Evolutionary conservation across 2,329 filamentous ascomycete genomes (phyloP).

Genomic region (Aspergillus sergii): DNA sequence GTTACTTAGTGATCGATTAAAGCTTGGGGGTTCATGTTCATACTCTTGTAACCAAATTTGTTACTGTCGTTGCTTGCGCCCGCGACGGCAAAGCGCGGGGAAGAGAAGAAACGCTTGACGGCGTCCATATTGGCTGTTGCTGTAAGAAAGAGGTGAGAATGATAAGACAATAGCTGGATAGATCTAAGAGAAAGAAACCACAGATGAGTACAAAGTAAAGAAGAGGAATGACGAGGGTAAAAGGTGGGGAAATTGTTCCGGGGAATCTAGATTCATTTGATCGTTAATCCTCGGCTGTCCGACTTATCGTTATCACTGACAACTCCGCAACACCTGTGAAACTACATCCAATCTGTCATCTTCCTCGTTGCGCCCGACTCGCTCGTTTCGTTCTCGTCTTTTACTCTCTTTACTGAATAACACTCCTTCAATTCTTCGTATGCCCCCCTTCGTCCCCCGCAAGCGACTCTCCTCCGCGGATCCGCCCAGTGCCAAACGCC

Average conservation of each 20-base stretch:
- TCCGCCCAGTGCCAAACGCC: slow-evolving; percentile 39
- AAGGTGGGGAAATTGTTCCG: slow-evolving; percentile 3
- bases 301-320: background rate
- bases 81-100: slow-evolving; percentile 80
- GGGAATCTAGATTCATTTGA: background rate
- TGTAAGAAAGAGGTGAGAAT: background rate
- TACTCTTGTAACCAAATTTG: slow-evolving; percentile 90
- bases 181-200: background rate
- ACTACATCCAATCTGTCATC: background rate
- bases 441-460: slow-evolving; percentile 51
- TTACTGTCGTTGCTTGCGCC: slow-evolving; percentile 81
- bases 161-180: background rate
- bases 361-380: background rate
- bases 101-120: slow-evolving; percentile 77
- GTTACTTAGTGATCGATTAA: background rate
- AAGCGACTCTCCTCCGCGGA: slow-evolving; percentile 44
- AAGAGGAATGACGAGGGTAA: background rate
- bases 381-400: background rate
- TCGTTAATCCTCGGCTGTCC: background rate
- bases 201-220: background rate
- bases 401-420: slow-evolving; percentile 14
- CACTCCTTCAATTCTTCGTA: slow-evolving; percentile 26
- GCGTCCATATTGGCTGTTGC: slow-evolving; percentile 42
- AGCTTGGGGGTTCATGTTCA: slow-evolving; percentile 20
- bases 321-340: background rate